Conservation (phyloP, 805 yeast species). For the Maudiozyma pseudohumilis region DNA sequence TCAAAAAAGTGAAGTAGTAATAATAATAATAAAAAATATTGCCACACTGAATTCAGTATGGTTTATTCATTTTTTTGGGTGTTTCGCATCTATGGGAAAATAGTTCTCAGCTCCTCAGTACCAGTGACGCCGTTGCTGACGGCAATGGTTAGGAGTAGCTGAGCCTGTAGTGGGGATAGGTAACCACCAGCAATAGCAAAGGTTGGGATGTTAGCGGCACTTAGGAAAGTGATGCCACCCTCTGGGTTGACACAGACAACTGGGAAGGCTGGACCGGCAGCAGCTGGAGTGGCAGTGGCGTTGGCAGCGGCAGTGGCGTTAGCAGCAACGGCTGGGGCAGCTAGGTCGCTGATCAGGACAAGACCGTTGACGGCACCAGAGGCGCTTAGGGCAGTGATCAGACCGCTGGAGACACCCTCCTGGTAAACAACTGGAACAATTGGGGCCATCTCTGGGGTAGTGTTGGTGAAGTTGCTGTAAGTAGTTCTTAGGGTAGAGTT, state of each 20-base stretch:
- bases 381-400: conserved; percentile 8
- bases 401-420: conserved; percentile 16
- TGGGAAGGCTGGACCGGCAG: conserved; percentile 9
- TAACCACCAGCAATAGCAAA: conserved; percentile 25
- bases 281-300: background rate
- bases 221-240: conserved; percentile 9
- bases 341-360: conserved; percentile 17
- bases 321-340: conserved; percentile 8
- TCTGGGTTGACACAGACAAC: conserved; percentile 16
- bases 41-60: too few relatives aligned
- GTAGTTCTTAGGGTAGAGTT: conserved; percentile 17
- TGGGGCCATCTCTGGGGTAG: conserved; percentile 8
- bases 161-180: conserved; percentile 26
- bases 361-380: conserved; percentile 15
- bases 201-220: conserved; percentile 13
- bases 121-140: conserved; percentile 18
- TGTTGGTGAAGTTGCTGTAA: conserved; percentile 17
- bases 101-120: conserved; percentile 5
- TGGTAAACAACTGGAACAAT: conserved; percentile 23
- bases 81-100: conserved; percentile 10
- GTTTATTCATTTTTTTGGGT: too few relatives aligned
- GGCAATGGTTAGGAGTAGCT: conserved; percentile 24
- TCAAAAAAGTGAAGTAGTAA: too few relatives aligned
- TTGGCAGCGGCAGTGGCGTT: conserved; percentile 8
- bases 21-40: too few relatives aligned